Evolutionary conservation across 257 asterid species (phyloP), one percentile per base, ranked within the genome.

Genomic region (Nicotiana tabacum): DNA sequence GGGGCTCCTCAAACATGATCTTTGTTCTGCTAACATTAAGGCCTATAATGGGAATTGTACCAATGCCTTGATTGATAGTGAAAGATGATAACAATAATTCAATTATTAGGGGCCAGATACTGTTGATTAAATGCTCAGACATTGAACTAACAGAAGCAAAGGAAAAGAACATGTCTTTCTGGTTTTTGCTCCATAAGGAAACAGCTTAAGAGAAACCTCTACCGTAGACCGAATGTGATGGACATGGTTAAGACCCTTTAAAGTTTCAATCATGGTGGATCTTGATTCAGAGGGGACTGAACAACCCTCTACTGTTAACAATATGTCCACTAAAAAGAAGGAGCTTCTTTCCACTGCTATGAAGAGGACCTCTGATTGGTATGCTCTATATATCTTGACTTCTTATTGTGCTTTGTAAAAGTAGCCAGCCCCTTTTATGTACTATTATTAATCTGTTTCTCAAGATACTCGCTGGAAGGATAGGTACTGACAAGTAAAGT

Each of bases 361-460:
- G 96, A 87, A 89, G 94, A 90, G 98, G 79, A 95, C 98, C 35
- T 90, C 95, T 46, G 97, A 95, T 70, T 95, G 98, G 98, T 95
- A 84, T 72, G 84, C 30, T 76, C 83, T 24, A 29, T 43, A 0
- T 43, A 43, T 78, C 17, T 61, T 56, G 33, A 15, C 67, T 17
- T 65, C 35, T 46, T 77, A 53, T 6, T 67, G 81, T 9, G 9
- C 30, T 78, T 78, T 21, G 21, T 5, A 11, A 6, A n/a, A 70
- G 58, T 43, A 33, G 5, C 33, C 3, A 39, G 30, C 17, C 11
- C 24, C n/a, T 70, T 7, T 21, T 70, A 39, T 18, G 6, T 39
- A 18, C 7, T 72, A 43, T 43, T 39, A 21, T 70, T 37, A 5
- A 37, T 46, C 37, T 74, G 32, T 74, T 24, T 0, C 2, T 27